Base-by-base conservation (phyloP, 805 yeast species). In the Kodamaea hsintzibuensis region DNA sequence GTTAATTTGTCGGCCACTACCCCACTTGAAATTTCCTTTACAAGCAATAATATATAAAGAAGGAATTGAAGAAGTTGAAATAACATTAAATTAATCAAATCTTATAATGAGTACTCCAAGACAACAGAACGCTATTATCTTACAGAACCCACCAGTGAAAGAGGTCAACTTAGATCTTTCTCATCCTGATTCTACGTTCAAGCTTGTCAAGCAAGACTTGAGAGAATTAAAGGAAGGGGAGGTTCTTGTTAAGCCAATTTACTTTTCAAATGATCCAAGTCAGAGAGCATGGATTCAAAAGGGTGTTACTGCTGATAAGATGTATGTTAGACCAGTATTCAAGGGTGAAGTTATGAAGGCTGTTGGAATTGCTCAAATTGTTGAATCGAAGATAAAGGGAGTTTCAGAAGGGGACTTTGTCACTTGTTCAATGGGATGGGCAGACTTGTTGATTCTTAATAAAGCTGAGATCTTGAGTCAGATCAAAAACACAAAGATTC, bases 321-420 rank as follows among this genome's bases (percentile, higher is more conserved):
- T 61, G 40, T 77, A 77, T 60, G 60, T 63, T 25, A 66, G 71
- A 6, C 79, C 82, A 27, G 65, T 77, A 9, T 64, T 69, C 25
- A 70, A 72, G 47, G 80, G 80, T 16, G 79, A 82, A 17, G 70
- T 77, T 13, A 74, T 85, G 52, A 72, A 76, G 53, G 60, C 78
- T 1, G 50, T 64, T 7, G 87, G 85, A 37, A 51, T 85, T 38
- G 85, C 73, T 12, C 70, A 78, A 57, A 79, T 85, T 8, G 50
- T 84, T 12, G 77, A 73, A 33, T 78, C 85, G 44, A 80, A 76
- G 50, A 65, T 76, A 27, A 57, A 57, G 17, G 69, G 71, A 25
- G 81, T 62, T 60, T 51, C 62, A 42, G 75, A 55, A 12, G 88
- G 85, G 53, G 82, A 79, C 47, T 60, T 65, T 22, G 73, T 83